Base-by-base conservation (phyloP, 1,284 basidiomycete genomes). In the Sphaerobolus stellatus region DNA sequence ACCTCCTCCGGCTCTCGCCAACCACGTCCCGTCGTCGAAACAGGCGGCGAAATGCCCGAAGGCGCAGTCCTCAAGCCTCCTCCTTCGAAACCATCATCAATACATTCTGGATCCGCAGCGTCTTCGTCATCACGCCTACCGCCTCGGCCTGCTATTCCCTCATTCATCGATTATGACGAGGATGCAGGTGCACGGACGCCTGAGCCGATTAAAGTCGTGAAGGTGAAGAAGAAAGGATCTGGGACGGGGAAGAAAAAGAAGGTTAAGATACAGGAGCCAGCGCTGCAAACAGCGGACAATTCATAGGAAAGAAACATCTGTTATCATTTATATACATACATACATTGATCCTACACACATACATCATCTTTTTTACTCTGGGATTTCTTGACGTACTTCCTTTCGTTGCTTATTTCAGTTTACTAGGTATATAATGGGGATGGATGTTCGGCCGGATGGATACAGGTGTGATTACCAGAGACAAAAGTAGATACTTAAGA, bases 11-110 rank as follows among this genome's bases (percentile, higher is more conserved):
- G 50, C 43, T 29, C 27, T 63, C 58, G 36, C 51, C 64, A 31
- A 44, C 64, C 66, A 41, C 65, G 64, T 27, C 89, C 82, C 57
- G 72, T 81, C 22, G 81, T 95, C 59, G 91, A 94, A 61, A 81
- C 81, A 61, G 80, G 84, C 0, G 93, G 93, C 2, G 92, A 94
- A 69, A 90, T 94, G 87, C 94, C 92, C 2, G 79, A 81, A 40
- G 80, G 82, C 29, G 77, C 75, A n/a, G 60, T 69, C 5, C 30
- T 66, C 2, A 61, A 69, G 22, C 58, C 56, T 28, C 47, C 56
- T n/a, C n/a, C n/a, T n/a, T n/a, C n/a, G n/a, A n/a, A n/a, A n/a
- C n/a, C n/a, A n/a, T n/a, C n/a, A n/a, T n/a, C n/a, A n/a, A n/a
- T n/a, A n/a, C n/a, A n/a, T n/a, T n/a, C n/a, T n/a, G n/a, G n/a